Conservation (phyloP, 2,329 filamentous ascomycete genomes). For the Aspergillus thermomutatus region DNA sequence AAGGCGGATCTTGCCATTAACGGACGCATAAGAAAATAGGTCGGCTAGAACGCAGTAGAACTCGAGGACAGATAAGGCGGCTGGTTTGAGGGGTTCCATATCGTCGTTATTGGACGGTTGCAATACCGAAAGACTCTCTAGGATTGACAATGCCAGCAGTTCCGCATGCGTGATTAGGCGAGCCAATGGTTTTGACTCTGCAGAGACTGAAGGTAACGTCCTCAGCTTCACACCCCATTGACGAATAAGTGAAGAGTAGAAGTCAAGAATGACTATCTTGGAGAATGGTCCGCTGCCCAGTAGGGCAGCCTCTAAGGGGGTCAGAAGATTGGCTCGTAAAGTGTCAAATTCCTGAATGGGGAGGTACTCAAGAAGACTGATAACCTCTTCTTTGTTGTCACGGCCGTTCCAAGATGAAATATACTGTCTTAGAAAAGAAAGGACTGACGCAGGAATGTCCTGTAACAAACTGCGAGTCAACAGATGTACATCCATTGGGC, state of each 20-base stretch:
- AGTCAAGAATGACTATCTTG: slow-evolving; percentile 58
- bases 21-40: slow-evolving; percentile 51
- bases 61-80: slow-evolving; percentile 57
- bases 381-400: slow-evolving; percentile 47
- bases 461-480: slow-evolving; percentile 14
- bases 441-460: slow-evolving; percentile 32
- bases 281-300: slow-evolving; percentile 42
- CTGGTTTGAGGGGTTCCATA: slow-evolving; percentile 19
- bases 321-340: slow-evolving; percentile 37
- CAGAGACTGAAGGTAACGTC: slow-evolving; percentile 21
- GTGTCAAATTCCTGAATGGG: slow-evolving; percentile 29
- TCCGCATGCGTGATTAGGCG: slow-evolving; percentile 51
- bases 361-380: slow-evolving; percentile 33
- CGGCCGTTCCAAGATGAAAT: slow-evolving; percentile 62
- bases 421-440: slow-evolving; percentile 46
- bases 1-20: slow-evolving; percentile 59
- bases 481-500: background rate
- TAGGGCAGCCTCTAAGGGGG: slow-evolving; percentile 40
- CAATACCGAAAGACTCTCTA: slow-evolving; percentile 50
- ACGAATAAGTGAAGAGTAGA: slow-evolving; percentile 66
- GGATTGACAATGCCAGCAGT: slow-evolving; percentile 56
- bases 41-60: slow-evolving; percentile 65
- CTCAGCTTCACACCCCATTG: slow-evolving; percentile 46
- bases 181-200: slow-evolving; percentile 31
- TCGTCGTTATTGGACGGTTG: slow-evolving; percentile 7